Percentiles rank a stretch among this genome's conserved stretches.
Conservation (phyloP, 192 early-diverging fungal genomes). For the Rhizophagus prolifer region DNA sequence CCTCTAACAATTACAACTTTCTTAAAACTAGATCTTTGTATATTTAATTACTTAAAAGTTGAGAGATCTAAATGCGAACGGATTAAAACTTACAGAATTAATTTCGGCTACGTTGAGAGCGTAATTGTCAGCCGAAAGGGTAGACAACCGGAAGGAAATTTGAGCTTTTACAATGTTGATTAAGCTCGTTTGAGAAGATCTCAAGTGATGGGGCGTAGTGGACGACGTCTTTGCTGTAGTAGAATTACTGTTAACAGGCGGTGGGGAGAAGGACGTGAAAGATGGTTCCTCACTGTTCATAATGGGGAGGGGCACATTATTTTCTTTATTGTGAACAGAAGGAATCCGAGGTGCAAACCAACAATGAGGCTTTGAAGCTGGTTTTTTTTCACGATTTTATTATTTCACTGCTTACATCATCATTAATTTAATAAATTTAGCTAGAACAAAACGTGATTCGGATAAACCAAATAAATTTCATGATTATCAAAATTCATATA, state of each 20-base stretch:
- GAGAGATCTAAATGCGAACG: background rate
- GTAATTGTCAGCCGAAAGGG: slow-evolving; percentile 53
- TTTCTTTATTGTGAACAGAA: slow-evolving; percentile 1
- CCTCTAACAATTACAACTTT: background rate
- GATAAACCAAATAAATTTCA: too few species aligned
- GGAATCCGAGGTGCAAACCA: slow-evolving; percentile 28
- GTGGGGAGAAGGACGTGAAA: slow-evolving; percentile 36
- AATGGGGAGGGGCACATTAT: slow-evolving; percentile 49
- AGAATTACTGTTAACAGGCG: slow-evolving; percentile 38
- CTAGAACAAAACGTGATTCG: too few species aligned
- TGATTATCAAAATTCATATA: too few species aligned
- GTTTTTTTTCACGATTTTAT: background rate
- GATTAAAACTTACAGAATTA: slow-evolving; percentile 42
- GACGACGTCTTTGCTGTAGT: slow-evolving; percentile 47
- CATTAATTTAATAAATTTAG: background rate
- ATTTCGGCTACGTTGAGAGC: slow-evolving; percentile 50
- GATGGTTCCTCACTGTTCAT: slow-evolving; percentile 59
- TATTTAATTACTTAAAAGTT: background rate
- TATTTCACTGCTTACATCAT: background rate
- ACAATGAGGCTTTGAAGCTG: slow-evolving; percentile 15
- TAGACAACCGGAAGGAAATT: slow-evolving; percentile 52
- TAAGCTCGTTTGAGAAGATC: slow-evolving; percentile 49
- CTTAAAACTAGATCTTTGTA: background rate
- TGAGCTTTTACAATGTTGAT: slow-evolving; percentile 59
- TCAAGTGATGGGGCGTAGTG: slow-evolving; percentile 44